These are phyloP conservation scores for Crinitomyces ghanaensis DNA, from an alignment of 805 yeast species.

Conservation along the genomic window DNA sequence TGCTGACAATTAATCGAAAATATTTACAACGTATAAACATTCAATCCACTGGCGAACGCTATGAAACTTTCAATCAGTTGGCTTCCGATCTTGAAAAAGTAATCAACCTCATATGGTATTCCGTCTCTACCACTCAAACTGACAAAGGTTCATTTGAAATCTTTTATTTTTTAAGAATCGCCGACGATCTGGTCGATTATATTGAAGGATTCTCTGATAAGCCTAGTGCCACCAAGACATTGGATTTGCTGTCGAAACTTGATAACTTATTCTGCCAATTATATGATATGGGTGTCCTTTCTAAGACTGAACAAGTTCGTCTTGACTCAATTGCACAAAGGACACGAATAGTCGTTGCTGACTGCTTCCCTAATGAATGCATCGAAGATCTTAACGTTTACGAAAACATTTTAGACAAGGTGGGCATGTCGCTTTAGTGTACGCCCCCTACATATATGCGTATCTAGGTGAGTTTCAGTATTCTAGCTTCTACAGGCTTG, in stretches of 20 bases:
- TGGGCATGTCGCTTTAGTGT: too few species aligned
- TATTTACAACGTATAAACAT: slow-evolving; percentile 15
- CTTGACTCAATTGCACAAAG: slow-evolving; percentile 43
- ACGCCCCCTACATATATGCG: too few species aligned
- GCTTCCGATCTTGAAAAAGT: slow-evolving; percentile 35
- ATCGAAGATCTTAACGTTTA: too few species aligned
- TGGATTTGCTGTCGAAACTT: slow-evolving; percentile 29
- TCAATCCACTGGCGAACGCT: slow-evolving; percentile 12
- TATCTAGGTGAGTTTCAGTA: too few species aligned
- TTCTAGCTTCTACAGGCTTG: too few species aligned
- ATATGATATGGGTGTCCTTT: slow-evolving; percentile 28
- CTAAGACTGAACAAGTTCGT: slow-evolving; percentile 41
- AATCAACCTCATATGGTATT: slow-evolving; percentile 50
- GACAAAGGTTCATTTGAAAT: slow-evolving; percentile 41
- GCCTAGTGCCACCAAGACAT: slow-evolving; percentile 25
- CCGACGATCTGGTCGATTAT: slow-evolving; percentile 59
- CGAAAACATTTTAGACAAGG: too few species aligned
- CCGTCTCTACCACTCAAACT: slow-evolving; percentile 29
- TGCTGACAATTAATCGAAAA: slow-evolving; percentile 15
- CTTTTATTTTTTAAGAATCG: slow-evolving; percentile 47
- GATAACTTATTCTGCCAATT: slow-evolving; percentile 33
- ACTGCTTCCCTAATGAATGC: too few species aligned
- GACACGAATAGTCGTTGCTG: slow-evolving; percentile 34
- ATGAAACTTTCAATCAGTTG: slow-evolving; percentile 13
- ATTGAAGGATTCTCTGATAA: slow-evolving; percentile 29